Conservation (phyloP, 2,329 filamentous ascomycete genomes). For the Arachnomyces sp. region DNA sequence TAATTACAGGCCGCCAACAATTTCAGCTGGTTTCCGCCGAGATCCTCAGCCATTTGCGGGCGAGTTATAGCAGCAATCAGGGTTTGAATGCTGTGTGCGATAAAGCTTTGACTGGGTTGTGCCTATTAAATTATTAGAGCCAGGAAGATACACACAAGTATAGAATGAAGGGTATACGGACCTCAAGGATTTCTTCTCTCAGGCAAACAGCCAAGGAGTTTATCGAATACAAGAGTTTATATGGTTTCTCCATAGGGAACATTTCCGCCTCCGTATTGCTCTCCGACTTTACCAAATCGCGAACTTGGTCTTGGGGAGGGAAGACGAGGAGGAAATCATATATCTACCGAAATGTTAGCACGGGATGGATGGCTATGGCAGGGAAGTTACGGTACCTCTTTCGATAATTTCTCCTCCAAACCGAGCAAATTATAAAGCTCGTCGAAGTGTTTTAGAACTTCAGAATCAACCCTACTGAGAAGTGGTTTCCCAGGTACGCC, state of each 20-base stretch:
- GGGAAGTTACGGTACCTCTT: slow-evolving; percentile 55
- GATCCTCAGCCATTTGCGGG: slow-evolving; percentile 42
- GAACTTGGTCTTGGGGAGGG: slow-evolving; percentile 56
- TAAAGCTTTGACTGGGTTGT: slow-evolving; percentile 27
- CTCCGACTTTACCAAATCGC: slow-evolving; percentile 50
- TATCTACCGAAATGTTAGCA: slow-evolving; percentile 39
- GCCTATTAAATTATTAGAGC: slow-evolving; percentile 17
- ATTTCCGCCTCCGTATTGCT: slow-evolving; percentile 50
- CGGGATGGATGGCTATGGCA: background rate
- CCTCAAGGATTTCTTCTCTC: slow-evolving; percentile 35
- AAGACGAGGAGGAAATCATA: slow-evolving; percentile 63
- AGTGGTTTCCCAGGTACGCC: slow-evolving; percentile 33
- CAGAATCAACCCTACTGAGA: slow-evolving; percentile 59
- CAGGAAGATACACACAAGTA: slow-evolving; percentile 1
- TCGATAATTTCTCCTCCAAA: slow-evolving; percentile 60
- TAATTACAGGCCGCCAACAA: slow-evolving; percentile 46
- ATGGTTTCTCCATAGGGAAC: slow-evolving; percentile 61
- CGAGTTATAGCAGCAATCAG: slow-evolving; percentile 55
- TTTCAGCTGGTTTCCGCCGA: slow-evolving; percentile 38
- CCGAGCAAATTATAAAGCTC: slow-evolving; percentile 74
- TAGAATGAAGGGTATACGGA: slow-evolving; percentile 8
- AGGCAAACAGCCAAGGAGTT: slow-evolving; percentile 59
- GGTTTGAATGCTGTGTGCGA: slow-evolving; percentile 42
- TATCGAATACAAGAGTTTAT: slow-evolving; percentile 65
- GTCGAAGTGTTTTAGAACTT: slow-evolving; percentile 73